These are phyloP conservation scores for Neurospora sp. DNA, from an alignment of 495 filamentous ascomycete genomes.

Conservation along the genomic window DNA sequence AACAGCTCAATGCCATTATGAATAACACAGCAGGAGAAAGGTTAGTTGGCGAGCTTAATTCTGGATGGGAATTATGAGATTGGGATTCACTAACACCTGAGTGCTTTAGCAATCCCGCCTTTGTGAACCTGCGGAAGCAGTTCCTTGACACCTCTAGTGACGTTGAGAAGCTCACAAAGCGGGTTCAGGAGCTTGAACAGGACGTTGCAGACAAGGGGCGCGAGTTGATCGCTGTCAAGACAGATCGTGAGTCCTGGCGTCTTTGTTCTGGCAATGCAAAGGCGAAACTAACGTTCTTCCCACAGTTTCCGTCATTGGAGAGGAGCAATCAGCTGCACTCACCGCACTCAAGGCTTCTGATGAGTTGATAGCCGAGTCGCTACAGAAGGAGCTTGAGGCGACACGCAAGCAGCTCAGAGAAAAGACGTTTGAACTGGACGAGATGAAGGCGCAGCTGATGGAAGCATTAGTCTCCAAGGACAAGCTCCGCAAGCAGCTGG, in stretches of 20 bases:
- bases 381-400: conserved; percentile 39
- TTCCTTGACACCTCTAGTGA: conserved; percentile 23
- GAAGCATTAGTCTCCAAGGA: conserved; percentile 43
- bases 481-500: conserved; percentile 41
- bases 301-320: conserved; percentile 37
- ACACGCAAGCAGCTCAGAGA: conserved; percentile 33
- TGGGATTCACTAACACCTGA: conserved; percentile 25
- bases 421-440: conserved; percentile 35
- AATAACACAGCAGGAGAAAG: conserved; percentile 35
- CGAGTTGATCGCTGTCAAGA: conserved; percentile 29
- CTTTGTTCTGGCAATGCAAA: background rate
- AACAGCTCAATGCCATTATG: conserved; percentile 40
- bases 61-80: conserved; percentile 2
- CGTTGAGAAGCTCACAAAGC: conserved; percentile 26
- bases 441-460: conserved; percentile 42
- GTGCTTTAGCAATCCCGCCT: conserved; percentile 30
- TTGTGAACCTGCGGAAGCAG: conserved; percentile 28
- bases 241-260: conserved; percentile 24
- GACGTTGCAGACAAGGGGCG: conserved; percentile 36
- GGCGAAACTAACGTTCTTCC: conserved; percentile 7
- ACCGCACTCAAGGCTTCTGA: conserved; percentile 44
- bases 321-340: conserved; percentile 36
- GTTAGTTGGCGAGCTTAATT: conserved; percentile 31
- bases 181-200: conserved; percentile 33
- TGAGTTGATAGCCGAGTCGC: conserved; percentile 40